phyloP scores from a whole-genome alignment of 208 protist genomes.

The Leishmania aethiopica region DNA sequence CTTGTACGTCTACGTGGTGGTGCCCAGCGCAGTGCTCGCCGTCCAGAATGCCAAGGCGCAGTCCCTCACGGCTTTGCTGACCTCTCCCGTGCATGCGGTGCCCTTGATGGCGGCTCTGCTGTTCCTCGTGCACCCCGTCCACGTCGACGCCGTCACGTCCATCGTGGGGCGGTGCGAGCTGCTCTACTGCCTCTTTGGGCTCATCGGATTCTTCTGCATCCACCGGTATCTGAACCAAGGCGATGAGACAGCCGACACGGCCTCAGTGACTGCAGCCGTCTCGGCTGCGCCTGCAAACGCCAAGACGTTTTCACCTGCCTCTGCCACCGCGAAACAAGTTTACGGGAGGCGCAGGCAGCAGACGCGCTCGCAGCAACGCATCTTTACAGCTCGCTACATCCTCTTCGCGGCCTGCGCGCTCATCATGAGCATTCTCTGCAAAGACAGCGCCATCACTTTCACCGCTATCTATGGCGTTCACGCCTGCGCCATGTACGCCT shows the following conservation, averaged over 20 bases:
- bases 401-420: constrained; percentile 24
- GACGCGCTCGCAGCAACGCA: constrained; percentile 5
- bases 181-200: constrained; percentile 68
- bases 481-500: constrained; percentile 42
- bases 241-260: background rate
- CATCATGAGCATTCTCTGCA: constrained; percentile 42
- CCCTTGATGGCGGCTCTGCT: constrained; percentile 51
- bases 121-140: constrained; percentile 84
- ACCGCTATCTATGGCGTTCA: constrained; percentile 61
- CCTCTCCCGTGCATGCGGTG: constrained; percentile 20
- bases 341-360: background rate
- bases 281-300: background rate
- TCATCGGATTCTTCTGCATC: constrained; percentile 45
- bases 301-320: background rate
- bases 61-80: constrained; percentile 17
- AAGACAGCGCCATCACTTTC: constrained; percentile 83
- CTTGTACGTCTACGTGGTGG: constrained; percentile 32
- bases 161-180: constrained; percentile 85
- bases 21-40: background rate
- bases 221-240: constrained; percentile 36
- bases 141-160: constrained; percentile 86
- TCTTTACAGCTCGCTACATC: constrained; percentile 38
- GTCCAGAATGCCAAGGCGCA: background rate
- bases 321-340: background rate
- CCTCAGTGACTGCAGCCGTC: no score